phyloP scores from a whole-genome alignment of 129 eudicot species.

The Flaveria robusta region DNA sequence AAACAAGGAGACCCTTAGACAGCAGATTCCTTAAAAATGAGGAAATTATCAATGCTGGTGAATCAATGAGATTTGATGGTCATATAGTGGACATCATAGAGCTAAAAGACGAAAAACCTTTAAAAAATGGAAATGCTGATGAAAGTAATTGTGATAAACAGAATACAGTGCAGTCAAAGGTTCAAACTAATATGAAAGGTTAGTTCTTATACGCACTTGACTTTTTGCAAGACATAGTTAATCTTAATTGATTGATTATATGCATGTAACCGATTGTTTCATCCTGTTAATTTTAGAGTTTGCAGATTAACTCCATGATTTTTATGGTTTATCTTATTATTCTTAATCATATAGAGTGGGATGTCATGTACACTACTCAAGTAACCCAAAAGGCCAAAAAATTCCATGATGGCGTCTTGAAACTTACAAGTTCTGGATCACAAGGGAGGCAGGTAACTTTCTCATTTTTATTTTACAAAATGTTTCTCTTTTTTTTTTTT shows the following conservation, averaged over 20 bases:
- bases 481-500: constrained; percentile 13
- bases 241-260: neutral
- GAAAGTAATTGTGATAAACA: constrained; percentile 23
- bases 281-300: constrained; percentile 5
- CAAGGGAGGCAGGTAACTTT: constrained; percentile 52
- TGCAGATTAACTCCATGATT: neutral
- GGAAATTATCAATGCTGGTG: constrained; percentile 62
- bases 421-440: constrained; percentile 46
- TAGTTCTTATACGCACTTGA: neutral
- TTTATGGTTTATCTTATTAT: constrained; percentile 4
- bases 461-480: constrained; percentile 9
- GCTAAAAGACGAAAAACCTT: constrained; percentile 33
- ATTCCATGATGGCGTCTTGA: constrained; percentile 51
- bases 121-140: constrained; percentile 21
- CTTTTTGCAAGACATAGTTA: constrained; percentile 19
- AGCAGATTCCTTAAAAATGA: constrained; percentile 70
- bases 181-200: constrained; percentile 19
- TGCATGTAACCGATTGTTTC: neutral
- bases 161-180: constrained; percentile 31
- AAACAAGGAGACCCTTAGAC: constrained; percentile 51
- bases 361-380: constrained; percentile 61
- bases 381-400: constrained; percentile 53
- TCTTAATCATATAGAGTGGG: constrained; percentile 46
- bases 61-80: constrained; percentile 61
- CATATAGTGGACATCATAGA: constrained; percentile 79